Conservation (phyloP, 768 basidiomycete species). For the Xerocomellus amylosporus region DNA sequence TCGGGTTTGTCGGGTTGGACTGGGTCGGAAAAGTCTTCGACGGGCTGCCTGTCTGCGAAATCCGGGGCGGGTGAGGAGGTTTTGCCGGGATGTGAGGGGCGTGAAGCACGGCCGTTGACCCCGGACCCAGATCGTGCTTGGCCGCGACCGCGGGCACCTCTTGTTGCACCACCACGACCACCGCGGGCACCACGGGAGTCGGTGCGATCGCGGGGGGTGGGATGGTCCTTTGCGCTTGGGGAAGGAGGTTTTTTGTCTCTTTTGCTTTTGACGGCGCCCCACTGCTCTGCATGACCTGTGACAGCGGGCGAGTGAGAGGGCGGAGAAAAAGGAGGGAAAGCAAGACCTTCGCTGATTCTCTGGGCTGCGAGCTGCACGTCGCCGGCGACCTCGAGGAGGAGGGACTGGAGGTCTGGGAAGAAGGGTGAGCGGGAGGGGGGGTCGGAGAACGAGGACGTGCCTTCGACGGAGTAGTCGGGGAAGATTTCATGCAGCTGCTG, state of each 20-base stretch:
- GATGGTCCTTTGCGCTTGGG: conserved; percentile 47
- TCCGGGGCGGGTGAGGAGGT: conserved; percentile 35
- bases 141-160: conserved; percentile 41
- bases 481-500: conserved; percentile 69
- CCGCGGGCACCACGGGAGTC: conserved; percentile 57
- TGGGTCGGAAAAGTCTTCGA: conserved; percentile 22
- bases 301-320: conserved; percentile 11
- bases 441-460: conserved; percentile 36
- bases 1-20: conserved; percentile 14
- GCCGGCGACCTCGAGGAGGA: conserved; percentile 65
- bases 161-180: conserved; percentile 58
- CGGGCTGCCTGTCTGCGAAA: conserved; percentile 24
- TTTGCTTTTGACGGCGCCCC: conserved; percentile 82
- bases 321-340: background rate
- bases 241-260: conserved; percentile 73
- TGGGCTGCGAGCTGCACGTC: conserved; percentile 67
- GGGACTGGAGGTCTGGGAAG: conserved; percentile 57
- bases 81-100: conserved; percentile 24
- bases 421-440: conserved; percentile 24
- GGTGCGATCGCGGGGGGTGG: conserved; percentile 31
- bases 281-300: conserved; percentile 71
- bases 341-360: conserved; percentile 71
- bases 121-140: conserved; percentile 37
- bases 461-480: conserved; percentile 67
- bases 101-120: conserved; percentile 34